Percentiles rank a stretch among this genome's conserved stretches.
phyloP scores from a whole-genome alignment of 2,329 filamentous ascomycete genomes.

The Nigrograna mackinnonii region DNA sequence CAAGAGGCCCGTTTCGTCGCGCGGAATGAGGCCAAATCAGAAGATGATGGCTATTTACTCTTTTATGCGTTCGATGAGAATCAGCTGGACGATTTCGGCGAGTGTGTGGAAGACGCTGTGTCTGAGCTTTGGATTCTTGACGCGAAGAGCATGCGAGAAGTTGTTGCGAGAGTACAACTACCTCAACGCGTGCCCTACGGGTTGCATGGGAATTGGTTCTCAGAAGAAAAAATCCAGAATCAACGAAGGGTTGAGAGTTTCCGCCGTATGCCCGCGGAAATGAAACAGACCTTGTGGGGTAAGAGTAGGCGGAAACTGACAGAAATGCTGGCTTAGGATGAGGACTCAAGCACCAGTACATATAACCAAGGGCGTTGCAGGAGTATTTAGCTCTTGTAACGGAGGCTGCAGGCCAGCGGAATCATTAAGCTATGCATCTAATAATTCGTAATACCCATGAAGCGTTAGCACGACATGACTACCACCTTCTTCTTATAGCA shows the following conservation, averaged over 20 bases:
- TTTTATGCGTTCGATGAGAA: constrained; percentile 73
- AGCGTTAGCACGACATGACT: no score
- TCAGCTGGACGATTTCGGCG: constrained; percentile 59
- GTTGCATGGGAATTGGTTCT: constrained; percentile 52
- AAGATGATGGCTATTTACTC: constrained; percentile 70
- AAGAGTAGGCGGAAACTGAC: neutral
- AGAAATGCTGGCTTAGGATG: no score
- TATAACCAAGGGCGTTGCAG: no score
- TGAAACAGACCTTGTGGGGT: neutral
- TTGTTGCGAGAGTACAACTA: constrained; percentile 62
- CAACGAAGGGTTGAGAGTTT: constrained; percentile 30
- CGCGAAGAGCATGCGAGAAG: constrained; percentile 62
- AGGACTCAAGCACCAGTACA: no score
- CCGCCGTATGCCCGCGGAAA: constrained; percentile 16
- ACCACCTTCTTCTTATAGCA: no score
- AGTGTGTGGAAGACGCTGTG: constrained; percentile 43
- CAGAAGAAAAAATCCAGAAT: constrained; percentile 32
- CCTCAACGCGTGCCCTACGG: constrained; percentile 73
- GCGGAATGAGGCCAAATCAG: constrained; percentile 36
- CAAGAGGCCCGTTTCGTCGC: constrained; percentile 71
- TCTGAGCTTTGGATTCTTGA: constrained; percentile 73
- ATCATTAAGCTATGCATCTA: no score
- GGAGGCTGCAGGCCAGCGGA: no score
- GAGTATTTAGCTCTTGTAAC: no score
- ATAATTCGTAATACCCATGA: no score